Conservation (phyloP, 106 monocot species). For the Dendrobium chrysotoxum region DNA sequence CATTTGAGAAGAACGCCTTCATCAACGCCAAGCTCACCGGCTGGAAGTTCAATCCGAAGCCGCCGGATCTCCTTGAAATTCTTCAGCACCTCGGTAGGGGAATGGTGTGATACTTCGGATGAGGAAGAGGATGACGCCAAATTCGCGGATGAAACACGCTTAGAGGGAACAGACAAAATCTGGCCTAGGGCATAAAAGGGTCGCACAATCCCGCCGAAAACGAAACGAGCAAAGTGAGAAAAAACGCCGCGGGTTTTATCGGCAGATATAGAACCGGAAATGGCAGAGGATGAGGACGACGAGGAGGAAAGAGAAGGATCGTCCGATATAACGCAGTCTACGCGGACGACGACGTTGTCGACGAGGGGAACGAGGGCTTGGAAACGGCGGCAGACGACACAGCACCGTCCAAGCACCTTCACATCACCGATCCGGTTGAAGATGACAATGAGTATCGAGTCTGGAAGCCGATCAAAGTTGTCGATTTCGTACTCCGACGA, state of each 20-base stretch:
- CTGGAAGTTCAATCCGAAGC: conserved; percentile 55
- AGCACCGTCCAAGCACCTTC: conserved; percentile 76
- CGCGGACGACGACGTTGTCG: conserved; percentile 61
- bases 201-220: conserved; percentile 37
- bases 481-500: conserved; percentile 29
- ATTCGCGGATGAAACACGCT: neutral
- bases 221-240: conserved; percentile 40
- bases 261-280: neutral
- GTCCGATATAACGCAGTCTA: conserved; percentile 81
- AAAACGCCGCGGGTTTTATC: conserved; percentile 42
- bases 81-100: conserved; percentile 63
- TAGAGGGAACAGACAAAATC: conserved; percentile 20
- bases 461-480: conserved; percentile 82
- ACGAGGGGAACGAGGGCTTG: conserved; percentile 50
- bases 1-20: conserved; percentile 66
- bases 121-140: conserved; percentile 8
- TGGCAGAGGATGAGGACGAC: neutral
- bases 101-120: conserved; percentile 55
- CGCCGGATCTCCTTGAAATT: conserved; percentile 59
- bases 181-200: conserved; percentile 51
- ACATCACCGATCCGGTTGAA: conserved; percentile 72
- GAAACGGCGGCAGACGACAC: conserved; percentile 65
- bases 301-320: conserved; percentile 15
- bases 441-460: conserved; percentile 56
- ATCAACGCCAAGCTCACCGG: conserved; percentile 63